Evolutionary conservation across 2,329 filamentous ascomycete species (phyloP), one percentile per base, ranked within the genome.

Genomic region (Aspergillus fumigatiaffinis): DNA sequence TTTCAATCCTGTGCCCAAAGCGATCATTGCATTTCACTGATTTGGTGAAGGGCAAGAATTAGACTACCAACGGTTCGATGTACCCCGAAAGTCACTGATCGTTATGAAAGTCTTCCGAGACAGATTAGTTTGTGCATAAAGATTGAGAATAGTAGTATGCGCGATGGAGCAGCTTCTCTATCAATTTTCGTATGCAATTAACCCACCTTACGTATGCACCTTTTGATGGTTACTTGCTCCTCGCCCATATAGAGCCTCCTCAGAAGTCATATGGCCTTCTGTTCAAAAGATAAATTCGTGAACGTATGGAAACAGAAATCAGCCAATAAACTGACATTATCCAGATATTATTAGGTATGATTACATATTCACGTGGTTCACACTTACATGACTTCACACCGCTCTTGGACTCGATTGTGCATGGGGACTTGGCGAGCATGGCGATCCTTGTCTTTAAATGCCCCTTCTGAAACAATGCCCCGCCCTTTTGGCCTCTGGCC

Each of bases 401-500:
- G 52, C 57, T 29, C 49, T 50, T 54, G 32, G 14, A 38, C 5
- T 38, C 32, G 14, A 17, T 17, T 38, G 32, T 38, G 32, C 32
- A 38, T 17, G 14, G 32, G 5, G 6, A 17, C 14, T 38, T 17
- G 32, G 32, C 14, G 14, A 38, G 14, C 50, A 49, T 57, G 59
- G 57, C 46, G 57, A 57, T 61, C 57, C 54, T 35, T 35, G 32
- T 35, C 32, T 35, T 35, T 14, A 12, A 35, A 47, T 28, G 32
- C 6, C 23, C 23, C n/a, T 49, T 32, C 52, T 57, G 55, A 57
- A 57, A 57, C 55, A 57, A 54, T 46, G 46, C 29, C 51, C 47
- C 55, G 35, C 46, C 52, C 32, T 51, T 38, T 9, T 26, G 5
- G 29, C 29, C 51, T 35, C 47, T 25, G n/a, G 44, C 52, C 10